phyloP scores from a whole-genome alignment of 257 asterid species.

The Solanum habrochaites region DNA sequence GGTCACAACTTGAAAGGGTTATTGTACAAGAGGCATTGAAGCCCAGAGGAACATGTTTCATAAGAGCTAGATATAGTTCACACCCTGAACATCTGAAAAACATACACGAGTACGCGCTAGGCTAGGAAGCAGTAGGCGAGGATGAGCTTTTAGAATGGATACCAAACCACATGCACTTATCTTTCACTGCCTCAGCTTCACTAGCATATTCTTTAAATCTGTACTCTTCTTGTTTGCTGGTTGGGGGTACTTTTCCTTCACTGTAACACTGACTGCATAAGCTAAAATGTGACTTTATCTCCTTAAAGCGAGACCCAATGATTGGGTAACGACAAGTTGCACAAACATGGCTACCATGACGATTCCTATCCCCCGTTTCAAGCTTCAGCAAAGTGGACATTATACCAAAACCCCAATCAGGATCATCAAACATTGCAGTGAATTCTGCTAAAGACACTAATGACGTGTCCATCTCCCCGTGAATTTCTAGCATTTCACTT shows the following conservation, averaged over 20 bases:
- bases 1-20: conserved; percentile 16
- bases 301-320: conserved; percentile 90
- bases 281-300: conserved; percentile 62
- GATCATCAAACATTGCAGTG: conserved; percentile 73
- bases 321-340: conserved; percentile 79
- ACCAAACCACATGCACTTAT: conserved; percentile 83
- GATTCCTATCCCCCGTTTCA: conserved; percentile 77
- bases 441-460: conserved; percentile 51
- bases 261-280: conserved; percentile 81
- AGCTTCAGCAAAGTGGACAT: conserved; percentile 66
- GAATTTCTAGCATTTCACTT: conserved; percentile 74
- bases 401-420: conserved; percentile 85
- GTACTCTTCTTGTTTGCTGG: conserved; percentile 73
- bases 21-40: conserved; percentile 28
- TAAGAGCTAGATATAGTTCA: conserved; percentile 23
- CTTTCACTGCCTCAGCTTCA: conserved; percentile 83
- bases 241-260: conserved; percentile 79
- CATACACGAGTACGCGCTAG: conserved; percentile 9
- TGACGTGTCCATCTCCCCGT: conserved; percentile 55
- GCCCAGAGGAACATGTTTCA: conserved; percentile 10
- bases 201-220: conserved; percentile 73
- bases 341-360: conserved; percentile 83
- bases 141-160: conserved; percentile 54
- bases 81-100: conserved; percentile 17
- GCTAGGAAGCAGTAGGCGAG: conserved; percentile 40